Conservation (phyloP, 2,329 filamentous ascomycete genomes). For the Monosporascus ibericus region DNA sequence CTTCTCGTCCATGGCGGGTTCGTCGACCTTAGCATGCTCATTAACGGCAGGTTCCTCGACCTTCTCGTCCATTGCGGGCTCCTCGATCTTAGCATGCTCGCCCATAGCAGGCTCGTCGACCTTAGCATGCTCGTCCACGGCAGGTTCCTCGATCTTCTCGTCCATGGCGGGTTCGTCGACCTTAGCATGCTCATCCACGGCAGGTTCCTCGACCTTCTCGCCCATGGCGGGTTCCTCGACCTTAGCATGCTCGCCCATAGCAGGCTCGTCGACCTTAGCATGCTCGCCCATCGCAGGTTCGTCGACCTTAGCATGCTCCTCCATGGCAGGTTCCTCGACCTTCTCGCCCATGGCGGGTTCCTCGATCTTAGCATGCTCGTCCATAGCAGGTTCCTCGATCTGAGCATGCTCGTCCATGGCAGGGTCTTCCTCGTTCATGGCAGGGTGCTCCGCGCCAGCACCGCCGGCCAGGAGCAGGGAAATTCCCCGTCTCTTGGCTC, state of each 20-base stretch:
- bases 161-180: background rate
- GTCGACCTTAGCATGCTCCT: background rate
- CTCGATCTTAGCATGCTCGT: constrained; percentile 1
- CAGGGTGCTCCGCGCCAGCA: background rate
- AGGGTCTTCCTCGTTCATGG: background rate
- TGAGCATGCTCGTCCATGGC: constrained; percentile 1
- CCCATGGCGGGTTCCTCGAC: background rate
- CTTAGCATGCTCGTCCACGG: background rate
- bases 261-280: background rate
- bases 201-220: constrained; percentile 3
- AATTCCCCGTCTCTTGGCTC: background rate
- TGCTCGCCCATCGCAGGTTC: background rate
- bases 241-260: constrained; percentile 4
- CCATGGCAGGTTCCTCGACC: background rate
- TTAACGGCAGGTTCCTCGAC: constrained; percentile 4
- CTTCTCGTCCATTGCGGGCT: background rate
- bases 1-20: background rate
- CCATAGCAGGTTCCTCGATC: background rate
- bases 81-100: constrained; percentile 5
- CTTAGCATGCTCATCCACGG: background rate
- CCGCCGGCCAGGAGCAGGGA: background rate
- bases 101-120: background rate
- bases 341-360: background rate
- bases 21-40: background rate
- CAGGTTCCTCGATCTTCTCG: background rate